Percentiles rank a stretch among this genome's conserved stretches.
These are phyloP conservation scores for Plasmodium relictum DNA, from an alignment of 169 alveolate genomes.

Conservation along the genomic window DNA sequence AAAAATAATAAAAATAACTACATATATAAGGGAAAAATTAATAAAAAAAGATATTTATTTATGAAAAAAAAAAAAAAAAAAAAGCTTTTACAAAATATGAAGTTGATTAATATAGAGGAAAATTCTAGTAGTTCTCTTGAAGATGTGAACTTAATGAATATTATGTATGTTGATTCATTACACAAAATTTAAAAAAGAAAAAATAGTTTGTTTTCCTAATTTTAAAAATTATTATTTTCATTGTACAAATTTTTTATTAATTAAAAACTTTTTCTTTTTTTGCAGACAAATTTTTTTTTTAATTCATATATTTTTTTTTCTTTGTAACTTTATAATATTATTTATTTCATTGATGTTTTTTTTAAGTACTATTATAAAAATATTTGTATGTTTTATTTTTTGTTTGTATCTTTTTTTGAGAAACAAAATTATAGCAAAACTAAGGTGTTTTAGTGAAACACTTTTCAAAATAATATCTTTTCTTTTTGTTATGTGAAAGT, in stretches of 20 bases:
- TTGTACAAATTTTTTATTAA: neutral
- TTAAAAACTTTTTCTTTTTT: neutral
- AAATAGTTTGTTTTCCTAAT: neutral
- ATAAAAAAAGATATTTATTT: slow-evolving; percentile 45
- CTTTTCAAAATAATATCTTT: too few species aligned
- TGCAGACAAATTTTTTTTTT: neutral
- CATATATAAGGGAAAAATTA: slow-evolving; percentile 41
- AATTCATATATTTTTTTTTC: neutral
- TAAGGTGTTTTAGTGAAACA: too few species aligned
- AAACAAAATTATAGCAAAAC: too few species aligned
- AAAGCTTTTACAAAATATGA: slow-evolving; percentile 11
- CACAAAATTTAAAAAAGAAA: slow-evolving; percentile 18
- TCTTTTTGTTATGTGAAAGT: too few species aligned
- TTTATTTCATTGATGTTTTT: too few species aligned
- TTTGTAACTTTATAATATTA: neutral
- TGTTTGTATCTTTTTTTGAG: neutral
- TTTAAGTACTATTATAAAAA: too few species aligned
- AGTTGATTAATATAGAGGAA: slow-evolving; percentile 9
- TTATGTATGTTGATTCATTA: slow-evolving; percentile 66
- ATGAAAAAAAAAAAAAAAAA: slow-evolving; percentile 60
- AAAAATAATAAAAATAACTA: neutral
- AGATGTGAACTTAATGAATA: slow-evolving; percentile 43
- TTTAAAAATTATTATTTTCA: neutral
- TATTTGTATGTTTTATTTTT: too few species aligned
- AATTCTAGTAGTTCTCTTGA: slow-evolving; percentile 63